A percentile compares a stretch with the other conserved stretches of the same genome.
These are phyloP conservation scores for Gloeostereum incarnatum DNA, from an alignment of 768 basidiomycete genomes.

Conservation along the genomic window DNA sequence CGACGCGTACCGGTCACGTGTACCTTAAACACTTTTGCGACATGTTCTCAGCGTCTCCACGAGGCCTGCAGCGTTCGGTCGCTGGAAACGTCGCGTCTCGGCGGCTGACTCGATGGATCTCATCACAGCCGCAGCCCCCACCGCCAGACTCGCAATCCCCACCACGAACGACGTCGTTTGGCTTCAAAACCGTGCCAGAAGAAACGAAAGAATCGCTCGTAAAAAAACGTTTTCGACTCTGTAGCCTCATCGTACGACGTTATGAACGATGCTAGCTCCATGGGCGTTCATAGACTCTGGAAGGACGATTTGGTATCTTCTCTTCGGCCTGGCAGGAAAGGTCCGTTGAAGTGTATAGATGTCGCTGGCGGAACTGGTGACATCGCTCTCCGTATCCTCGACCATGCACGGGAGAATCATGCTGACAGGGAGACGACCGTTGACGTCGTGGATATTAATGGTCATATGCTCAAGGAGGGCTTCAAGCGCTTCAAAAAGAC, in stretches of 20 bases:
- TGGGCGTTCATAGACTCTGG: slow-evolving; percentile 96
- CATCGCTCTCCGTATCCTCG: slow-evolving; percentile 89
- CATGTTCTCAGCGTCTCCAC: no score
- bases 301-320: slow-evolving; percentile 82
- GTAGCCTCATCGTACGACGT: slow-evolving; percentile 94
- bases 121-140: slow-evolving; percentile 13
- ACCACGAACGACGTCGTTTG: slow-evolving; percentile 76
- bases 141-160: slow-evolving; percentile 9
- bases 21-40: no score
- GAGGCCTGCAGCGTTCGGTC: slow-evolving; percentile 7
- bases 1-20: no score
- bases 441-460: slow-evolving; percentile 89
- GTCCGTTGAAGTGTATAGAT: slow-evolving; percentile 78
- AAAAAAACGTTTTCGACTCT: slow-evolving; percentile 87
- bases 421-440: slow-evolving; percentile 87
- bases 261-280: slow-evolving; percentile 98
- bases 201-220: slow-evolving; percentile 85
- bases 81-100: slow-evolving; percentile 8
- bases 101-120: slow-evolving; percentile 6
- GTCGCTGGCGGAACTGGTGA: slow-evolving; percentile 98
- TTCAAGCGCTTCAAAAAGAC: slow-evolving; percentile 88
- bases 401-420: slow-evolving; percentile 82
- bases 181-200: slow-evolving; percentile 84
- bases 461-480: slow-evolving; percentile 92
- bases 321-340: slow-evolving; percentile 68